Percentiles rank a stretch among this genome's conserved stretches.
These are phyloP conservation scores for Apiospora sp. DNA, from an alignment of 2,329 filamentous ascomycete species.

Conservation along the genomic window DNA sequence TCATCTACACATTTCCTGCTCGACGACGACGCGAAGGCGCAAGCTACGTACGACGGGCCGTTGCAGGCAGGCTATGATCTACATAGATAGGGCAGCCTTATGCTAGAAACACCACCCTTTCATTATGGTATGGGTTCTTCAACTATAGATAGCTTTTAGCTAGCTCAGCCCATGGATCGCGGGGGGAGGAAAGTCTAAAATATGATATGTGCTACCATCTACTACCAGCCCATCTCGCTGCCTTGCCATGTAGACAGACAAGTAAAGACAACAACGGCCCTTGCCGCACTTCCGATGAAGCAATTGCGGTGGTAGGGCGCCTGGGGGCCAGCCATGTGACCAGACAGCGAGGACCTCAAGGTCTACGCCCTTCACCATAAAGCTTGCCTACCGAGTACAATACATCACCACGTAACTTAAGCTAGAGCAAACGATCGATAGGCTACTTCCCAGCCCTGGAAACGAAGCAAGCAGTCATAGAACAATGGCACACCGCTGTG, in stretches of 20 bases:
- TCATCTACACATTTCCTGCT: not conserved
- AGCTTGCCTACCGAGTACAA: not conserved
- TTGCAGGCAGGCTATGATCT: not conserved
- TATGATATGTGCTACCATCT: not conserved
- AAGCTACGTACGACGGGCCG: not conserved
- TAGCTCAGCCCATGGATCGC: not conserved
- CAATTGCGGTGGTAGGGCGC: not conserved
- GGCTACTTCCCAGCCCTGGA: not conserved
- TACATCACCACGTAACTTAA: not conserved
- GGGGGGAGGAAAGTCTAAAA: not conserved
- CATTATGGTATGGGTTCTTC: not conserved
- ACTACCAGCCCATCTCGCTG: not conserved
- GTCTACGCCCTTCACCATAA: not conserved
- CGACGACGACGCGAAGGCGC: not conserved
- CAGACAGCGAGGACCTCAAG: not conserved
- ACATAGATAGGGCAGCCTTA: not conserved
- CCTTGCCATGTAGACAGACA: not conserved
- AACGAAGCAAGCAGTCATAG: not conserved
- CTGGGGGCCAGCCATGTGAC: not conserved
- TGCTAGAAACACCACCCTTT: not conserved
- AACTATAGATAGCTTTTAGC: not conserved
- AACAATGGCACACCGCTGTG: not conserved
- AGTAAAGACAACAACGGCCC: not conserved
- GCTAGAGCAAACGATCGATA: not conserved
- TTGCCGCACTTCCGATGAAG: slow-evolving; percentile 3